A percentile compares a stretch with the other conserved stretches of the same genome.
Conservation (phyloP, 129 eudicot genomes). For the Centaurea solstitialis region DNA sequence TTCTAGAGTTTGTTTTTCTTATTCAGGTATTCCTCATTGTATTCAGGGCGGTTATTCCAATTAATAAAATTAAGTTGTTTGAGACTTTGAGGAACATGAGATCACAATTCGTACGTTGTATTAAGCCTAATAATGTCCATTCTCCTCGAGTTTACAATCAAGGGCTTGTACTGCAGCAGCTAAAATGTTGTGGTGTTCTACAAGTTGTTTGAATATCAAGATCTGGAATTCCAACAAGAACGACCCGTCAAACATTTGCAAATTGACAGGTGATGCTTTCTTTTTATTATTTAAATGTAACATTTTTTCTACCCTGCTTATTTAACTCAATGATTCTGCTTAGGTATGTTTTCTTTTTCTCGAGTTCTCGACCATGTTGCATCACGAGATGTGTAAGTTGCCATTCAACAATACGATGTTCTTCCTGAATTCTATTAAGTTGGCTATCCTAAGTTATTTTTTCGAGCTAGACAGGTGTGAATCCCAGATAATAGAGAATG, state of each 20-base stretch:
- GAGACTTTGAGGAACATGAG: too few relatives aligned
- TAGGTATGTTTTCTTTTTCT: constrained; percentile 81
- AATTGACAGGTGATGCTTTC: constrained; percentile 24
- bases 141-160: constrained; percentile 75
- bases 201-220: constrained; percentile 92
- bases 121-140: constrained; percentile 80
- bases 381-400: constrained; percentile 78
- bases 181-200: constrained; percentile 83
- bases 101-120: constrained; percentile 91
- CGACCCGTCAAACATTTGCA: constrained; percentile 79
- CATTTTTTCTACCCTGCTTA: neutral
- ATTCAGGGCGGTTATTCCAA: too few relatives aligned
- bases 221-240: constrained; percentile 83
- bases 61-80: too few relatives aligned
- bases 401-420: constrained; percentile 77
- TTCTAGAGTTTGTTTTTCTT: too few relatives aligned
- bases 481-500: too few relatives aligned
- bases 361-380: constrained; percentile 69
- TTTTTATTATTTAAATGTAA: constrained; percentile 4
- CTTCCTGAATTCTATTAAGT: constrained; percentile 91
- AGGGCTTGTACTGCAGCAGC: constrained; percentile 74
- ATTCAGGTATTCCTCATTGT: too few relatives aligned
- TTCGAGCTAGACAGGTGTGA: constrained; percentile 91
- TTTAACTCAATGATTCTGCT: constrained; percentile 23
- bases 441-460: constrained; percentile 84